Conservation (phyloP, 2,329 filamentous ascomycete genomes). For the Phyllosticta citribraziliensis region DNA sequence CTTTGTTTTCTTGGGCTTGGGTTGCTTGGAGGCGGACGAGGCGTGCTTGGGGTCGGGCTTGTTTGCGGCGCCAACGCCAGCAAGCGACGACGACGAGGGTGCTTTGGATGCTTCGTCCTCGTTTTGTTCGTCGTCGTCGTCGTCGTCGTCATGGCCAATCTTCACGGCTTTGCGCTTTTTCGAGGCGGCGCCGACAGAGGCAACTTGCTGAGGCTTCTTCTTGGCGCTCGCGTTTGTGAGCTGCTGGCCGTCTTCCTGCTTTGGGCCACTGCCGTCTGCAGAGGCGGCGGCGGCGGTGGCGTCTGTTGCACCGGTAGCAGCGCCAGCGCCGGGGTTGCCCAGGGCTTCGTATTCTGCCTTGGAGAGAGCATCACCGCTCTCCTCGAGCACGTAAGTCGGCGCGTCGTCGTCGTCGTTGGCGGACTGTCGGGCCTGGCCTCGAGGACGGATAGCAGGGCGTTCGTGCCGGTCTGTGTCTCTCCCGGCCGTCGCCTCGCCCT, state of each 20-base stretch:
- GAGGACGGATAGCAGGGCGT: conserved; percentile 34
- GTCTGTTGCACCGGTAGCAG: conserved; percentile 9
- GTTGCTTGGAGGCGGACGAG: conserved; percentile 11
- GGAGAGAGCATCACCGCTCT: conserved; percentile 52
- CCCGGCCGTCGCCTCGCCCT: conserved; percentile 41
- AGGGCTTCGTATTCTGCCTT: conserved; percentile 42
- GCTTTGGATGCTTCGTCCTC: conserved; percentile 12
- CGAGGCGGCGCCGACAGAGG: conserved; percentile 21
- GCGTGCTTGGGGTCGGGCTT: conserved; percentile 2
- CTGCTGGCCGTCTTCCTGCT: neutral
- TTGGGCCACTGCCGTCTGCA: conserved; percentile 9
- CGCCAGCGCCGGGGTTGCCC: conserved; percentile 15
- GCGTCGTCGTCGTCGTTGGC: conserved; percentile 63
- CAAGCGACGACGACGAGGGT: neutral
- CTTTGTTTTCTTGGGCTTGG: conserved; percentile 24
- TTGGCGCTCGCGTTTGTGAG: neutral
- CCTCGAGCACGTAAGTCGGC: conserved; percentile 65
- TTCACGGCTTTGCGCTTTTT: conserved; percentile 31
- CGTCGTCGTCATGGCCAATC: conserved; percentile 21
- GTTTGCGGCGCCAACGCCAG: conserved; percentile 2
- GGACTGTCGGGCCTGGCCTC: conserved; percentile 35
- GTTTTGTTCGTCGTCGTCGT: conserved; percentile 17
- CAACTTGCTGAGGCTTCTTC: conserved; percentile 18
- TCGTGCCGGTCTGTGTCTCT: conserved; percentile 39
- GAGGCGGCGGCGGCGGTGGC: conserved; percentile 9